Percentiles rank a stretch among this genome's conserved stretches.
Conservation (phyloP, 495 filamentous ascomycete genomes). For the Aspergillus egyptiacus region DNA sequence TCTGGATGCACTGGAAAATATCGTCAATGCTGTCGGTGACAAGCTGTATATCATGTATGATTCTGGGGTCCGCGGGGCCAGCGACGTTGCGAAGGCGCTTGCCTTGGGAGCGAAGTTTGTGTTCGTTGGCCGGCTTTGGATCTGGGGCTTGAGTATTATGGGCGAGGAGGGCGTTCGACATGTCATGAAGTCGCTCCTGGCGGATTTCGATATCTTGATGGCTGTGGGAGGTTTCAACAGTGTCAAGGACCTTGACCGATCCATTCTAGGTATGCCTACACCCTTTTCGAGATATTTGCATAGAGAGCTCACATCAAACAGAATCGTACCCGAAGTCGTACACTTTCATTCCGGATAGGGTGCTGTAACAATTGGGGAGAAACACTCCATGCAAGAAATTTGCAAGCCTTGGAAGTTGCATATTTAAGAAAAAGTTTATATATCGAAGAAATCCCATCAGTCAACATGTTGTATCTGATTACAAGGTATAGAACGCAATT, state of each 20-base stretch:
- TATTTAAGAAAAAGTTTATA: background rate
- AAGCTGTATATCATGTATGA: constrained; percentile 56
- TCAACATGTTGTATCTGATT: constrained; percentile 13
- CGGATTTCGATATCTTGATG: constrained; percentile 64
- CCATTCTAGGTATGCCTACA: constrained; percentile 26
- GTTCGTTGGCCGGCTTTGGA: constrained; percentile 56
- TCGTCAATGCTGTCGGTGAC: constrained; percentile 48
- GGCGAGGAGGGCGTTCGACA: constrained; percentile 58
- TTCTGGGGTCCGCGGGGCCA: constrained; percentile 51
- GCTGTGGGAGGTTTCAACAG: constrained; percentile 55
- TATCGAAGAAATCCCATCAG: constrained; percentile 3
- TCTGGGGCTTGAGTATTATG: constrained; percentile 55
- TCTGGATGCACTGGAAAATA: constrained; percentile 56
- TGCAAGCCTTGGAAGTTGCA: background rate
- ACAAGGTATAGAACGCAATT: constrained; percentile 10
- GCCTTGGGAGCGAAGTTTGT: constrained; percentile 60
- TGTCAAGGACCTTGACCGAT: constrained; percentile 46
- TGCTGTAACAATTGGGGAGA: constrained; percentile 8
- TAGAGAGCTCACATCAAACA: constrained; percentile 13
- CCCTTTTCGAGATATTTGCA: background rate
- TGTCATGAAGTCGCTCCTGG: constrained; percentile 54
- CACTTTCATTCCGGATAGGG: constrained; percentile 37
- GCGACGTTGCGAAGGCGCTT: constrained; percentile 57
- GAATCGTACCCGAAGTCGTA: constrained; percentile 42
- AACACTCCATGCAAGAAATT: background rate